Conservation (phyloP, 768 basidiomycete species). For the Russula ochroleuca region DNA sequence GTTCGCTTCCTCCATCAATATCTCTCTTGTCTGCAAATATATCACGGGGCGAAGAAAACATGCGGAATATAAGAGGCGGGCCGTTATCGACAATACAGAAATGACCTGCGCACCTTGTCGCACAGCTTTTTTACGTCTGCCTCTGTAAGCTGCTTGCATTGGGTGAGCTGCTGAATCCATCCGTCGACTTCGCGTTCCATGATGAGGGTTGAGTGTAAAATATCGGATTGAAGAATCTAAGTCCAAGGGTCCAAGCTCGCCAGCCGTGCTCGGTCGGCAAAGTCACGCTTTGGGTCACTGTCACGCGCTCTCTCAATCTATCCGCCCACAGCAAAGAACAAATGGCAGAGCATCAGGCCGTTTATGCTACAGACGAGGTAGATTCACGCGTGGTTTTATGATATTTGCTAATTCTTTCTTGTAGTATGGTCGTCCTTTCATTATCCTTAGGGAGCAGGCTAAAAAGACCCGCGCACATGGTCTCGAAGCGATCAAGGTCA, state of each 20-base stretch:
- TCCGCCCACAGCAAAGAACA: background rate
- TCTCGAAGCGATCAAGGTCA: constrained; percentile 90
- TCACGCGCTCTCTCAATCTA: constrained; percentile 1
- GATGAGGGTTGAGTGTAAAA: constrained; percentile 20
- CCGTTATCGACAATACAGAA: constrained; percentile 33
- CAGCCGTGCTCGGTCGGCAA: constrained; percentile 16
- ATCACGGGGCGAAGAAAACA: constrained; percentile 16
- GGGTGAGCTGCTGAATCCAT: constrained; percentile 95
- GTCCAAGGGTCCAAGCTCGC: constrained; percentile 9
- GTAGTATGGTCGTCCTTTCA: constrained; percentile 94
- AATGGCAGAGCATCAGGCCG: constrained; percentile 54
- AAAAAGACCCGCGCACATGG: constrained; percentile 92
- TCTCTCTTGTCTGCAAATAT: constrained; percentile 79
- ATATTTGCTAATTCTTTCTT: constrained; percentile 13
- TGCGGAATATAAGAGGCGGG: constrained; percentile 28
- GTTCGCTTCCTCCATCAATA: constrained; percentile 98
- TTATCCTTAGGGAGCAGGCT: constrained; percentile 90
- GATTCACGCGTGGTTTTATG: too few relatives aligned
- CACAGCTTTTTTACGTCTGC: constrained; percentile 95
- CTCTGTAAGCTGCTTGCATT: constrained; percentile 96
- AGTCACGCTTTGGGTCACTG: background rate
- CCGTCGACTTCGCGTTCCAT: constrained; percentile 81
- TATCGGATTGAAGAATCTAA: constrained; percentile 23
- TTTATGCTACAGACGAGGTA: constrained; percentile 87
- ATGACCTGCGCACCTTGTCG: constrained; percentile 76